Conservation (phyloP, 331 rosid species). For the Pyracantha coccinea region DNA sequence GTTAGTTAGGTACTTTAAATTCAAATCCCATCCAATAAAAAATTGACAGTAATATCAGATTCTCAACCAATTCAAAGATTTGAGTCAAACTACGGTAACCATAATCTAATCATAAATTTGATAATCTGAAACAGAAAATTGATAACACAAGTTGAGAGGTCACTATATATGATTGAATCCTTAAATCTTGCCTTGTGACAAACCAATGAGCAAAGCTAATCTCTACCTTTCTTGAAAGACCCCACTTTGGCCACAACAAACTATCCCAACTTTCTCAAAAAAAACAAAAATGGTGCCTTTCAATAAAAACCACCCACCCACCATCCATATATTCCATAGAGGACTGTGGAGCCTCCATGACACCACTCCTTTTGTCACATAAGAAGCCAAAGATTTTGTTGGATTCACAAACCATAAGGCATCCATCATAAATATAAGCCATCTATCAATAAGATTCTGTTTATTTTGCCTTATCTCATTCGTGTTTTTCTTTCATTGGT, state of each 20-base stretch:
- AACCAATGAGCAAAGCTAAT: constrained; percentile 7
- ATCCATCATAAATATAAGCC: neutral
- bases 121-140: neutral
- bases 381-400: constrained; percentile 14
- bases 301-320: constrained; percentile 2
- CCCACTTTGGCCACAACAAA: constrained; percentile 14
- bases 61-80: neutral
- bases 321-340: neutral
- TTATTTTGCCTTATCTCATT: neutral
- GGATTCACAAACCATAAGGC: constrained; percentile 8
- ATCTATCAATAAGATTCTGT: constrained; percentile 9
- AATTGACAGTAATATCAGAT: neutral
- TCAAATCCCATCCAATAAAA: neutral
- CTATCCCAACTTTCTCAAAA: constrained; percentile 3
- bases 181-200: constrained; percentile 1
- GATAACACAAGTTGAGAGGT: neutral
- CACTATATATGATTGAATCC: neutral
- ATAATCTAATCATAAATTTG: neutral
- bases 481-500: neutral
- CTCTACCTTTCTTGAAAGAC: constrained; percentile 4
- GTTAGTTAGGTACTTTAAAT: neutral
- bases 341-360: constrained; percentile 18
- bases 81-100: neutral
- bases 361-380: constrained; percentile 8
- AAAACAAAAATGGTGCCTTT: constrained; percentile 1